Conservation (phyloP, 1,284 basidiomycete species). For the Tilletia walkeri region DNA sequence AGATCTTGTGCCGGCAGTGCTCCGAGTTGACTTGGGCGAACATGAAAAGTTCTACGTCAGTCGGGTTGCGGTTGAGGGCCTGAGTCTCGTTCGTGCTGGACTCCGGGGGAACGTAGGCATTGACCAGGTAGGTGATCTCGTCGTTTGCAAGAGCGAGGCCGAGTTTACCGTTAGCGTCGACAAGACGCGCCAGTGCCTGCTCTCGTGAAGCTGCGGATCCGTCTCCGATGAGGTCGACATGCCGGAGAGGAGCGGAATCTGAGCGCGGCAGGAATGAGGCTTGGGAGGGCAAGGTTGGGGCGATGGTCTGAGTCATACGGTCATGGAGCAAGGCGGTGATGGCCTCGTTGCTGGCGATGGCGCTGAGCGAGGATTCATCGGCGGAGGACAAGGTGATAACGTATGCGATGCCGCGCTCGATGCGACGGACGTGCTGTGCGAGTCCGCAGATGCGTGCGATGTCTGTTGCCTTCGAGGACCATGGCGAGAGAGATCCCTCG, state of each 20-base stretch:
- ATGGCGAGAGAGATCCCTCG: conserved; percentile 71
- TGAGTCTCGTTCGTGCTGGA: conserved; percentile 59
- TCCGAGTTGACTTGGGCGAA: conserved; percentile 99
- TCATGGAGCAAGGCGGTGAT: conserved; percentile 60
- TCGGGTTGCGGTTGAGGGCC: conserved; percentile 58
- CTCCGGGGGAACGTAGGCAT: conserved; percentile 66
- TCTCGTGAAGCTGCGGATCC: conserved; percentile 33
- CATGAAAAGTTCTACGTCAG: conserved; percentile 99
- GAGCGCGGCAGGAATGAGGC: conserved; percentile 71
- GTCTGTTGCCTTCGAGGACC: conserved; percentile 97
- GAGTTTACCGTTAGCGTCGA: conserved; percentile 75
- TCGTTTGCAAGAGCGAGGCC: conserved; percentile 86
- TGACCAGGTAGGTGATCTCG: conserved; percentile 89
- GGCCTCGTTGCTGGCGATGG: conserved; percentile 21
- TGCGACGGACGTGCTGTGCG: conserved; percentile 67
- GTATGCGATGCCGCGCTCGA: conserved; percentile 81
- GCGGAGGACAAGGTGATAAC: conserved; percentile 63
- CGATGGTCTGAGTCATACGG: conserved; percentile 86
- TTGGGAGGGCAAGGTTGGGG: conserved; percentile 60
- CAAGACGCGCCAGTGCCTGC: conserved; percentile 59
- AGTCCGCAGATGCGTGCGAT: conserved; percentile 74
- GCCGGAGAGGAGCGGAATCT: conserved; percentile 69
- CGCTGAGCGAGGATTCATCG: conserved; percentile 26
- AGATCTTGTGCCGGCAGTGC: conserved; percentile 99
- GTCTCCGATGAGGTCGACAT: conserved; percentile 62